These are phyloP conservation scores for Hirschfeldia incana DNA, from an alignment of 345 rosid genomes.

Conservation along the genomic window DNA sequence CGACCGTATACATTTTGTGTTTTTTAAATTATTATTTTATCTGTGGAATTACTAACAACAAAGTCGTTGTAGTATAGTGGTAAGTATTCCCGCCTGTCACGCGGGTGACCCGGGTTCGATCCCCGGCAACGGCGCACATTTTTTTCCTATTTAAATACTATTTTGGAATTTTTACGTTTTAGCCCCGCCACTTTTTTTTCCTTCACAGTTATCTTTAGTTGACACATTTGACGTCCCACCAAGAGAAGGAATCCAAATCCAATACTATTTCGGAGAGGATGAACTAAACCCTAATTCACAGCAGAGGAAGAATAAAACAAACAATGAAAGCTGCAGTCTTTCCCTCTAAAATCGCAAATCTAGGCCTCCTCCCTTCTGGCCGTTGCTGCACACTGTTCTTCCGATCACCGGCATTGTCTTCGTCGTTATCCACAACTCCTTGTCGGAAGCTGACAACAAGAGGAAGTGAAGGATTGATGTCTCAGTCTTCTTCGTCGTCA, in stretches of 20 bases:
- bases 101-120: slow-evolving; percentile 93
- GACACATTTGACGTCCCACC: background rate
- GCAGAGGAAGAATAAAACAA: background rate
- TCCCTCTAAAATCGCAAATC: slow-evolving; percentile 21
- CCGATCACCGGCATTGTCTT: slow-evolving; percentile 17
- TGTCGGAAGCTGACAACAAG: slow-evolving; percentile 14
- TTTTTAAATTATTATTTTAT: no score
- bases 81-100: slow-evolving; percentile 96
- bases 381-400: background rate
- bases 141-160: background rate
- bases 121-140: slow-evolving; percentile 74
- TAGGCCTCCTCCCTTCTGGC: slow-evolving; percentile 31
- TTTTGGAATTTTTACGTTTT: no score
- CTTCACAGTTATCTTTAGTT: background rate
- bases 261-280: background rate
- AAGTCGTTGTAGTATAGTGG: slow-evolving; percentile 95
- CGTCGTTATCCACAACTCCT: slow-evolving; percentile 5
- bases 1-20: no score
- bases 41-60: background rate
- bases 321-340: slow-evolving; percentile 31
- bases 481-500: slow-evolving; percentile 34
- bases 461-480: slow-evolving; percentile 18
- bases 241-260: background rate
- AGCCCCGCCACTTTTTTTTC: background rate
- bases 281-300: slow-evolving; percentile 25